A percentile compares a stretch with the other conserved stretches of the same genome.
Evolutionary conservation across 306 rosid genomes (phyloP).

Genomic region (Sechiopsis laciniata): DNA sequence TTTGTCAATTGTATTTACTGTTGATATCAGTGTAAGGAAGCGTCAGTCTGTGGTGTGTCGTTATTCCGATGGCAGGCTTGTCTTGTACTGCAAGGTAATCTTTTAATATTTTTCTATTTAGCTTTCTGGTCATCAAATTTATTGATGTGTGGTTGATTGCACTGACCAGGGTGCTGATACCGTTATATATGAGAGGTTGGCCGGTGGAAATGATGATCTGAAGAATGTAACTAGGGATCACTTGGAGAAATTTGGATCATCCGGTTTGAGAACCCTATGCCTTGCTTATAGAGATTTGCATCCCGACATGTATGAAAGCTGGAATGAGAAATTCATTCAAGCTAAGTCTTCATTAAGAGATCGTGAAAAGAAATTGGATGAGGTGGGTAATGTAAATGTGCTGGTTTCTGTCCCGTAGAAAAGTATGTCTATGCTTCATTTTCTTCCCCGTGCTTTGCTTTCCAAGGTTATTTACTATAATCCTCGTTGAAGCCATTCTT

Average conservation of each 20-base stretch:
- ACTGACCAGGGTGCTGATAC: conserved; percentile 86
- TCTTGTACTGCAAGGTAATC: conserved; percentile 92
- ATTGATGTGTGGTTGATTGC: conserved; percentile 33
- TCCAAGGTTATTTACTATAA: no score
- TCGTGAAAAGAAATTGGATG: conserved; percentile 95
- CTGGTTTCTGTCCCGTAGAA: not conserved
- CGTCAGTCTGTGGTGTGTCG: conserved; percentile 97
- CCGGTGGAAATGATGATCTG: conserved; percentile 44
- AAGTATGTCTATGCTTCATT: not conserved
- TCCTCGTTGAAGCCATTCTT: not conserved
- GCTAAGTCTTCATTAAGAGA: conserved; percentile 87
- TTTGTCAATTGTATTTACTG: conserved; percentile 25
- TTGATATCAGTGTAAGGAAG: conserved; percentile 71
- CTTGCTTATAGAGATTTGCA: conserved; percentile 82
- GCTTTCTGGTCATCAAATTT: conserved; percentile 25
- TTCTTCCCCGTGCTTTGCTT: no score
- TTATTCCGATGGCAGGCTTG: conserved; percentile 88
- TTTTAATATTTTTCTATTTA: conserved; percentile 19
- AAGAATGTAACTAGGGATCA: conserved; percentile 69
- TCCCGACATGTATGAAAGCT: conserved; percentile 67
- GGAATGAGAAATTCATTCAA: conserved; percentile 91
- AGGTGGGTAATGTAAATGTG: conserved; percentile 45
- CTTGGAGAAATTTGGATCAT: conserved; percentile 77
- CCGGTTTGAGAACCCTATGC: conserved; percentile 89
- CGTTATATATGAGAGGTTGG: conserved; percentile 80